Evolutionary conservation across 2,329 filamentous ascomycete species (phyloP).

Genomic region (Fusarium chuoi): DNA sequence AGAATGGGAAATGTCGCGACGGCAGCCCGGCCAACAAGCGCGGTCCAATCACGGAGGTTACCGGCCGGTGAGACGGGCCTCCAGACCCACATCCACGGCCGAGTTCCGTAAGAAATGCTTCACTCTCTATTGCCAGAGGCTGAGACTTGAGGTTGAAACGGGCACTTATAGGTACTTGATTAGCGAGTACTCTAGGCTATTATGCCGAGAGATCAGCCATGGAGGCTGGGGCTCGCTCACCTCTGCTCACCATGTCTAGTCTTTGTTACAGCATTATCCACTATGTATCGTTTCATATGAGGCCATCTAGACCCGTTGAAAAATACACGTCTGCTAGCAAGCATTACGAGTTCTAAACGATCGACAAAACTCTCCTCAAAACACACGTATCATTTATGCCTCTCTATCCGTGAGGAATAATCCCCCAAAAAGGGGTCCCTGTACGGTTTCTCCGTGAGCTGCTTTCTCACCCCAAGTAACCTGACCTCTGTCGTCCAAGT

Average conservation of each 20-base stretch:
- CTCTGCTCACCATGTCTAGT: not conserved
- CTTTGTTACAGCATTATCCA: not conserved
- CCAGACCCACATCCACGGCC: slow-evolving; percentile 26
- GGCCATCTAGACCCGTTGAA: slow-evolving; percentile 14
- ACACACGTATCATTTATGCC: not conserved
- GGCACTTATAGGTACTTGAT: not conserved
- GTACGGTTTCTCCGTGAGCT: slow-evolving; percentile 37
- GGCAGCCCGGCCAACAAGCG: slow-evolving; percentile 16
- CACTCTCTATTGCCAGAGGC: not conserved
- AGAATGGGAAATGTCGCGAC: slow-evolving; percentile 12
- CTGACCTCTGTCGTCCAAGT: slow-evolving; percentile 32
- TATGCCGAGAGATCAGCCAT: not conserved
- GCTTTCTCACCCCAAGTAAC: slow-evolving; percentile 35
- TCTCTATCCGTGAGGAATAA: not conserved
- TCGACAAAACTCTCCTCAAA: slow-evolving; percentile 1
- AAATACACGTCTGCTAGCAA: not conserved
- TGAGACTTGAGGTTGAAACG: not conserved
- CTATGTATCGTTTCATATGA: slow-evolving; percentile 1
- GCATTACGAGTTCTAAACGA: not conserved
- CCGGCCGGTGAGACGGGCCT: slow-evolving; percentile 27
- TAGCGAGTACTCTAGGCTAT: not conserved
- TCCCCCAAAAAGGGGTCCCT: not conserved
- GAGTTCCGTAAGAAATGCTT: slow-evolving; percentile 20
- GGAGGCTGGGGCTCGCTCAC: not conserved
- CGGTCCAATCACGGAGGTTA: slow-evolving; percentile 42